Conservation (phyloP, 2,329 filamentous ascomycete species). For the Akanthomyces lecanii region DNA sequence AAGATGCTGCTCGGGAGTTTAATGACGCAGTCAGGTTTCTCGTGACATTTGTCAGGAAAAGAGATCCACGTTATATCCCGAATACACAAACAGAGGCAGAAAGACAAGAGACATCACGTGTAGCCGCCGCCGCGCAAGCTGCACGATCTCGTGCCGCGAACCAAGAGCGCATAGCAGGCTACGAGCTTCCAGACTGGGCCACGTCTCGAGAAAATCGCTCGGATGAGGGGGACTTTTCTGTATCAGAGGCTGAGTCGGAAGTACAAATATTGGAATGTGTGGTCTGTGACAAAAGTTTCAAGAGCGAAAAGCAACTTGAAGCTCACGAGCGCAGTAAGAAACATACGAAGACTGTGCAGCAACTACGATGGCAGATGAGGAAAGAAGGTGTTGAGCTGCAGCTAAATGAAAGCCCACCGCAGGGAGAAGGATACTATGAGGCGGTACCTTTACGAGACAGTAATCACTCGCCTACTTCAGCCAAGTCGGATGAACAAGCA, state of each 20-base stretch:
- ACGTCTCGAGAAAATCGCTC: constrained; percentile 52
- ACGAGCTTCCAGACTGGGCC: constrained; percentile 71
- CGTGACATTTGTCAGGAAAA: constrained; percentile 82
- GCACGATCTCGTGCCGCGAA: constrained; percentile 78
- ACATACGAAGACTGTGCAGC: constrained; percentile 79
- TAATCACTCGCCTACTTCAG: neutral
- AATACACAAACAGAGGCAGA: constrained; percentile 76
- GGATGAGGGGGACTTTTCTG: constrained; percentile 57
- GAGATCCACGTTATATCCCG: constrained; percentile 78
- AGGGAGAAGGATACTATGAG: neutral
- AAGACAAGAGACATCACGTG: constrained; percentile 71
- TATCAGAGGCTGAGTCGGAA: constrained; percentile 52
- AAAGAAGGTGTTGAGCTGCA: constrained; percentile 66
- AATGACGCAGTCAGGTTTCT: constrained; percentile 87
- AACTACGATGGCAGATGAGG: constrained; percentile 76
- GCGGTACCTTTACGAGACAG: neutral
- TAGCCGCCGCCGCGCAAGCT: constrained; percentile 78
- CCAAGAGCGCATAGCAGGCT: constrained; percentile 64
- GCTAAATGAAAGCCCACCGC: constrained; percentile 26
- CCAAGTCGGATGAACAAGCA: neutral
- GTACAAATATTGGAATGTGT: constrained; percentile 67
- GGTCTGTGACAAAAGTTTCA: constrained; percentile 73
- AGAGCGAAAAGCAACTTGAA: constrained; percentile 88
- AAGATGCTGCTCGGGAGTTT: constrained; percentile 80
- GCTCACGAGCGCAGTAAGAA: constrained; percentile 97